Base-by-base conservation (phyloP, 1,284 basidiomycete genomes). In the Trichosporon ovoides region DNA sequence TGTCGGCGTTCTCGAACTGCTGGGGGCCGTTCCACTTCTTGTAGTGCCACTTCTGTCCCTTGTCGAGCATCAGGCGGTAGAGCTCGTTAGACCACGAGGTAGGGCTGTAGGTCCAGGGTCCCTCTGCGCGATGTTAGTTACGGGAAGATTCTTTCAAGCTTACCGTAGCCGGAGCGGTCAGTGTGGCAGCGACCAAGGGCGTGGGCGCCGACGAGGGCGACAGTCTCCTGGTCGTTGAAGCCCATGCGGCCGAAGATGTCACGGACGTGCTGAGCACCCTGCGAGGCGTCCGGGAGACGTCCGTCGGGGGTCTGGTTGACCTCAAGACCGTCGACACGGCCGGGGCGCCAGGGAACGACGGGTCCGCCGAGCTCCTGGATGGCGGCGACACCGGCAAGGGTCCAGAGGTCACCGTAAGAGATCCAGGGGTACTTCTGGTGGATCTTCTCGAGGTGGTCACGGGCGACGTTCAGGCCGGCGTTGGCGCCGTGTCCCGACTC, bases 161-260 rank as follows among this genome's bases (percentile, higher is more conserved):
- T n/a, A 37, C 35, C 35, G 76, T 88, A 94, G 38, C 90, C 90
- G 59, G 89, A 91, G 65, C 87, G 85, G 71, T 75, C 70, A 82
- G 77, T 65, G 81, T 98, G 95, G 83, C 92, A 95, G 73, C 95
- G 88, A 43, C 94, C 94, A 52, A 98, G 85, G 62, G 92, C 92
- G 76, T 98, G 95, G 46, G 91, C 94, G 67, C 95, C 95, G 34
- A 85, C 85, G 65, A 98, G 87, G 54, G 94, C 93, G 58, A 97
- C 94, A 57, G 94, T 94, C 79, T 94, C 92, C 77, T 93, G 91
- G 80, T 98, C 95, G 77, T 95, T 91, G 83, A 97, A 94, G 57
- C 90, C 91, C 90, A 93, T 92, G 67, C 91, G 88, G 79, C 89
- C 86, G 80, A 95, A 95, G 76, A 96, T 89, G 83, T 87, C 67